phyloP scores from a whole-genome alignment of 176 grass and related monocot species.

The Olyra latifolia region DNA sequence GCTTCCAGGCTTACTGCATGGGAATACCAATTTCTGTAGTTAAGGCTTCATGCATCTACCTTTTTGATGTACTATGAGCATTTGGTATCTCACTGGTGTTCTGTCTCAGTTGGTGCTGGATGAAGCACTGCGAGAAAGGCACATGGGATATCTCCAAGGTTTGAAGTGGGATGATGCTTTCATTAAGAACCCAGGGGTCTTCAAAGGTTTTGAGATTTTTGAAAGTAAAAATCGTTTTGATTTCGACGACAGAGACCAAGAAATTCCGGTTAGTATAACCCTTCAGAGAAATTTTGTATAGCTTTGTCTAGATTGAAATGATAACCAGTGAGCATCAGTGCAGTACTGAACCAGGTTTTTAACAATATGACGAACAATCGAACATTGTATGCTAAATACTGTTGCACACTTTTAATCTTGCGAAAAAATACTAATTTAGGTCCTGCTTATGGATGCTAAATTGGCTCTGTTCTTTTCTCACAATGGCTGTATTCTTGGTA shows the following conservation, averaged over 20 bases:
- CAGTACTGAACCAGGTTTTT: not conserved
- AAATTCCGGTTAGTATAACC: conserved; percentile 45
- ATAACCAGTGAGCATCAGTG: not conserved
- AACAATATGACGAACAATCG: no score
- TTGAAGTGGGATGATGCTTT: conserved; percentile 56
- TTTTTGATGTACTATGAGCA: not conserved
- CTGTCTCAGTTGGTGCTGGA: conserved; percentile 38
- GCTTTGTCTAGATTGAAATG: not conserved
- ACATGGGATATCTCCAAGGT: conserved; percentile 73
- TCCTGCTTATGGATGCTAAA: not conserved
- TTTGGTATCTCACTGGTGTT: not conserved
- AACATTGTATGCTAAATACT: no score
- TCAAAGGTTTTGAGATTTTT: conserved; percentile 24
- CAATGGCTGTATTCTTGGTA: not conserved
- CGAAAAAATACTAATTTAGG: not conserved
- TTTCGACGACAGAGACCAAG: conserved; percentile 42
- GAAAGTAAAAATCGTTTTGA: conserved; percentile 31
- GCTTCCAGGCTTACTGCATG: not conserved
- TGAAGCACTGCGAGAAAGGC: conserved; percentile 57
- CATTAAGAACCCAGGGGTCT: conserved; percentile 50
- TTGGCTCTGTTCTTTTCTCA: not conserved
- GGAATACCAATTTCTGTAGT: not conserved
- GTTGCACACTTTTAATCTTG: no score
- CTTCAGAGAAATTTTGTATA: not conserved
- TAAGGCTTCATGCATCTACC: not conserved